Percentiles rank a stretch among this genome's conserved stretches.
phyloP scores from a whole-genome alignment of 345 rosid species.

The Populus davidiana region DNA sequence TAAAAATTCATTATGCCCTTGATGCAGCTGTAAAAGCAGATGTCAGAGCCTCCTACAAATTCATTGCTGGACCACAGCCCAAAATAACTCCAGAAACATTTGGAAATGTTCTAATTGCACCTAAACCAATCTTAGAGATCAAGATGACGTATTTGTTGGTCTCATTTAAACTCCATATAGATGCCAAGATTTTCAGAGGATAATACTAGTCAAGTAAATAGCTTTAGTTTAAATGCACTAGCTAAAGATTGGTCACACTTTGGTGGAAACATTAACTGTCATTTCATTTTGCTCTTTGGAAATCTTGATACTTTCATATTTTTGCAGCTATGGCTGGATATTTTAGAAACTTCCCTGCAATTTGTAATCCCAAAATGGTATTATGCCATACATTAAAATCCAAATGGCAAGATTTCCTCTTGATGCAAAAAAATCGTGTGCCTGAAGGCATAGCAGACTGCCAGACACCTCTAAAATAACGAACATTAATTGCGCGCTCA shows the following conservation, averaged over 20 bases:
- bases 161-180: not conserved
- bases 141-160: not conserved
- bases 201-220: not conserved
- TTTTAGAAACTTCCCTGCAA: not conserved
- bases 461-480: not conserved
- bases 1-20: not conserved
- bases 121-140: not conserved
- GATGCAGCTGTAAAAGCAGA: not conserved
- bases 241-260: not conserved
- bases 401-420: not conserved
- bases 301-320: not conserved
- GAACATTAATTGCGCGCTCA: not conserved
- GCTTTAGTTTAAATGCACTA: constrained; percentile 5
- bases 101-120: not conserved
- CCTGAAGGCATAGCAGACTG: not conserved
- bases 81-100: not conserved
- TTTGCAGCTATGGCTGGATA: not conserved
- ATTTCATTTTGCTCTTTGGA: not conserved
- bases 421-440: not conserved
- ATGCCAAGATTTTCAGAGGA: not conserved
- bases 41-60: not conserved
- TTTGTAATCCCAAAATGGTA: not conserved
- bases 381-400: not conserved
- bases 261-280: not conserved
- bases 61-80: not conserved